phyloP scores from a whole-genome alignment of 805 yeast species.

The Yarrowia bubula region DNA sequence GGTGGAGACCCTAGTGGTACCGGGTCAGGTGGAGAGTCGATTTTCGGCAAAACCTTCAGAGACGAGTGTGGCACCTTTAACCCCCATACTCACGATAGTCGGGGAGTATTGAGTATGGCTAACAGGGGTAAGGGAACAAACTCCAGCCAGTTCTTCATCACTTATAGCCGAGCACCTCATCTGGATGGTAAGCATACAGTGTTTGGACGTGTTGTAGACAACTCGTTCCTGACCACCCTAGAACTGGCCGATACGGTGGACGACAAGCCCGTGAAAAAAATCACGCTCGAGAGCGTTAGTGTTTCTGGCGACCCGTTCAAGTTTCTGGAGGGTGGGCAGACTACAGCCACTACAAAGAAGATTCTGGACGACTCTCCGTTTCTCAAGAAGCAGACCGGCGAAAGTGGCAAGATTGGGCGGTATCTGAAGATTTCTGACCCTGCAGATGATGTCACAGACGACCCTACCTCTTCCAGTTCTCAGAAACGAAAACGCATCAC shows the following conservation, averaged over 20 bases:
- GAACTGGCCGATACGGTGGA: conserved; percentile 30
- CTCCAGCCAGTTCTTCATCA: conserved; percentile 87
- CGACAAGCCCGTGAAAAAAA: conserved; percentile 47
- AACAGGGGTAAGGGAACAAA: conserved; percentile 91
- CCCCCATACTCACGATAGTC: conserved; percentile 65
- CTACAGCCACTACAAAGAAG: background rate
- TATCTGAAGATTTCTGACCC: conserved; percentile 29
- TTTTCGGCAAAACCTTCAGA: conserved; percentile 37
- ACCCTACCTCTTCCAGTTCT: background rate
- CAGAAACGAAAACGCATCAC: conserved; percentile 30
- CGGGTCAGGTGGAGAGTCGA: conserved; percentile 52
- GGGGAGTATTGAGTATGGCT: conserved; percentile 87
- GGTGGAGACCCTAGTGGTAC: conserved; percentile 42
- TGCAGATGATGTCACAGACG: background rate
- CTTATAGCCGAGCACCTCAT: conserved; percentile 71
- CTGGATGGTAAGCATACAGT: conserved; percentile 72
- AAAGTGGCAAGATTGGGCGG: conserved; percentile 30
- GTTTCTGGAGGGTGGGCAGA: background rate
- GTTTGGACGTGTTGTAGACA: conserved; percentile 60
- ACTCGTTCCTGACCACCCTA: conserved; percentile 49
- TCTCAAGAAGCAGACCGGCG: conserved; percentile 28
- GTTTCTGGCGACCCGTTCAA: conserved; percentile 33
- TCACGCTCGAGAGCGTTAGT: conserved; percentile 41
- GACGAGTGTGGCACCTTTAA: conserved; percentile 37
- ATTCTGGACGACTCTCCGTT: conserved; percentile 33